Evolutionary conservation across 176 grass and related monocot species (phyloP), one percentile per base, ranked within the genome.

Genomic region (Oryza glumipatula): DNA sequence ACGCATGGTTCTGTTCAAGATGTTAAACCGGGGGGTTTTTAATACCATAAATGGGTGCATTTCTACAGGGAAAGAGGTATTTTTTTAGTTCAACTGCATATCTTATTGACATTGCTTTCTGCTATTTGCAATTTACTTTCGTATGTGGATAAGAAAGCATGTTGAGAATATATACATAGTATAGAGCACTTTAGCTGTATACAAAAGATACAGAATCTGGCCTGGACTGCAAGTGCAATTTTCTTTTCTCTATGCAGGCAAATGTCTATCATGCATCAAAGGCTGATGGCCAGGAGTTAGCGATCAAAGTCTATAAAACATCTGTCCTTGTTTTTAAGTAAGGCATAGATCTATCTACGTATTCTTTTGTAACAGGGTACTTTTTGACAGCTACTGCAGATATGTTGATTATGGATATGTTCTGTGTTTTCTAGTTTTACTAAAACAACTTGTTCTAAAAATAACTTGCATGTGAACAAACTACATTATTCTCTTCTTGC

Each of bases 291-390:
- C 80, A 89, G 86, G 93, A 98, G 85, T 73, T 95, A 54, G 93
- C 96, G 74, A 93, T 98, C 45, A 98, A 98, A 93, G 80, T 98
- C 73, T 98, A 98, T 66, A 98, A 98, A 86, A 98, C 96, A 46
- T 98, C 96, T 80, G 96, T 98, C 84, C 96, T 98, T 78, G 93
- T 98, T 85, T 98, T 98, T 83, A 96, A 98, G 96, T 98, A 92
- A 92, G 90, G 66, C 46, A 77, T 68, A 23, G 9, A 71, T 78
- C 32, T 80, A 41, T 83, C 35, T 72, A 49, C 69, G 23, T 67
- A 30, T 41, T 80, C 10, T 68, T 75, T 74, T 77, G 15, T 63
- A 8, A 45, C 49, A 58, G 6, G 58, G 67, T 82, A 49, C 73
- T 73, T 52, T 22, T 75, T 80, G 72, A 70, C 58, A 73, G 19